A percentile compares a stretch with the other conserved stretches of the same genome.
phyloP scores from a whole-genome alignment of 2,329 filamentous ascomycete genomes.

The Apiospora aurea region DNA sequence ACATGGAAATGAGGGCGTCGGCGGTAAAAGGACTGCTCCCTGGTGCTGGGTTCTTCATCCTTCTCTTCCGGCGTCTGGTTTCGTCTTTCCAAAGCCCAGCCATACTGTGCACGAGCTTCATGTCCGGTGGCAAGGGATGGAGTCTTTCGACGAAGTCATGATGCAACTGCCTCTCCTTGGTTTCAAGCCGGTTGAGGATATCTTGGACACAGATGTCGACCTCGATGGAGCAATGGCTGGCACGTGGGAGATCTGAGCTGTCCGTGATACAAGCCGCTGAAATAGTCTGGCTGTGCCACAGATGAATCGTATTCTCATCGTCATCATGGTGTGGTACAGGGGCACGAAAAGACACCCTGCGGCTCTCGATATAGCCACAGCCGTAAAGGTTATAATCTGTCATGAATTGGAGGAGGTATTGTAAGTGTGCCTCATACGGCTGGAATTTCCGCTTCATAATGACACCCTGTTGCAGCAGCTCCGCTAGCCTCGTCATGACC shows the following conservation, averaged over 20 bases:
- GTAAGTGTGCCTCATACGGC: constrained; percentile 91
- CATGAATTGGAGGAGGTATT: constrained; percentile 97
- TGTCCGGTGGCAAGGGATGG: constrained; percentile 66
- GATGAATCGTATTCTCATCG: constrained; percentile 64
- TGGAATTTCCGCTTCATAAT: constrained; percentile 86
- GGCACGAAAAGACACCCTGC: constrained; percentile 73
- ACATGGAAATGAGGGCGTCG: constrained; percentile 88
- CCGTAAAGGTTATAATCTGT: constrained; percentile 97
- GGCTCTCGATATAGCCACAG: constrained; percentile 82
- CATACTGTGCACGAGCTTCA: constrained; percentile 94
- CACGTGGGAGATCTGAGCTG: constrained; percentile 70
- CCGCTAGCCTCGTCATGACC: constrained; percentile 85
- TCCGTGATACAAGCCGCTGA: constrained; percentile 64
- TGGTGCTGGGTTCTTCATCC: constrained; percentile 69
- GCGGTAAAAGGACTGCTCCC: constrained; percentile 79
- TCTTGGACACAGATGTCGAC: constrained; percentile 89
- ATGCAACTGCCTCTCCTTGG: constrained; percentile 80
- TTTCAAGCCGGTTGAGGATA: constrained; percentile 81
- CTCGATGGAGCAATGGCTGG: constrained; percentile 89
- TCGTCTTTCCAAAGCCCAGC: constrained; percentile 93
- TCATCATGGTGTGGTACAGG: constrained; percentile 77
- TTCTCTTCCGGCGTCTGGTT: constrained; percentile 76
- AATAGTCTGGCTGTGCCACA: constrained; percentile 84
- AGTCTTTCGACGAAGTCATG: constrained; percentile 83
- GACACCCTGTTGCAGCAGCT: constrained; percentile 86